These are phyloP conservation scores for Xanthoconium stramineum DNA, from an alignment of 768 basidiomycete genomes.

Conservation along the genomic window DNA sequence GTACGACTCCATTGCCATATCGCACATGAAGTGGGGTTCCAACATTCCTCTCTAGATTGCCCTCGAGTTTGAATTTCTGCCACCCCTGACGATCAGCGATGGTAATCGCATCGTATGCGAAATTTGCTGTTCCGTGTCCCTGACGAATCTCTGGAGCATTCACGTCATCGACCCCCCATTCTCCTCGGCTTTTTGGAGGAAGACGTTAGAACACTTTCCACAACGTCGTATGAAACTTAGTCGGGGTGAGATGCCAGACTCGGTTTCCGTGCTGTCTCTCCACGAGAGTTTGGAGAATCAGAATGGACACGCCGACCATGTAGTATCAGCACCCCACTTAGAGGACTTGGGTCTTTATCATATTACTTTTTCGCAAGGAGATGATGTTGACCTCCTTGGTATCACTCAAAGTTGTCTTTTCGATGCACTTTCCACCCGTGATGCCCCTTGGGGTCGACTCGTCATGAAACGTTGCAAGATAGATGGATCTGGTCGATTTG, in stretches of 20 bases:
- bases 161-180: not conserved
- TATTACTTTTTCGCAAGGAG: too few species aligned
- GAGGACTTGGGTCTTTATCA: too few species aligned
- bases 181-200: not conserved
- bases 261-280: not conserved
- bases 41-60: not conserved
- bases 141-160: not conserved
- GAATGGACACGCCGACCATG: too few species aligned
- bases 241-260: not conserved
- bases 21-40: not conserved
- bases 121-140: not conserved
- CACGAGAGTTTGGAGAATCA: too few species aligned
- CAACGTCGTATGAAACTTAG: not conserved
- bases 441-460: too few species aligned
- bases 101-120: not conserved
- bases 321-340: too few species aligned
- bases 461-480: too few species aligned
- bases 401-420: too few species aligned
- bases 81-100: conserved; percentile 20
- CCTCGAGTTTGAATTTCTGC: not conserved
- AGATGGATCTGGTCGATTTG: too few species aligned
- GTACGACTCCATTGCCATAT: not conserved
- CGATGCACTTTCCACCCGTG: too few species aligned
- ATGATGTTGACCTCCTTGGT: too few species aligned
- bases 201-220: not conserved